Evolutionary conservation across 306 rosid species (phyloP).

Genomic region (Prunus salicina): DNA sequence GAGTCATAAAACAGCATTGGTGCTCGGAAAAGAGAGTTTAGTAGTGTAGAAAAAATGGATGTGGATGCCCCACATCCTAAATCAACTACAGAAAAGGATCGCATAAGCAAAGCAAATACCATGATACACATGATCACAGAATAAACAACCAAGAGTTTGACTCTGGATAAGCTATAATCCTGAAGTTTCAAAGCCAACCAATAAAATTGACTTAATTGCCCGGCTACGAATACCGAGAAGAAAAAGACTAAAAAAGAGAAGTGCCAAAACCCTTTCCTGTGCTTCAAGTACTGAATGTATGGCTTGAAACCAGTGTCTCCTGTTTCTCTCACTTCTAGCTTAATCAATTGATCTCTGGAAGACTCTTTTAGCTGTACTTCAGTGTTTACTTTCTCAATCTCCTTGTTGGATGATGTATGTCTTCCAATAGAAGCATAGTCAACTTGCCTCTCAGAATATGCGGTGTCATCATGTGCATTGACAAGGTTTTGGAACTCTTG

Average conservation of each 20-base stretch:
- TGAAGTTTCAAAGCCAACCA: slow-evolving; percentile 57
- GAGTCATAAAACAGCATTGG: slow-evolving; percentile 63
- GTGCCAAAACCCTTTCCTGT: slow-evolving; percentile 36
- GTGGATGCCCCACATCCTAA: slow-evolving; percentile 45
- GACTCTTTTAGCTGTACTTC: slow-evolving; percentile 16
- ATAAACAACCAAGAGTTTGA: slow-evolving; percentile 34
- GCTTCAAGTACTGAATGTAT: slow-evolving; percentile 48
- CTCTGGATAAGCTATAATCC: slow-evolving; percentile 21
- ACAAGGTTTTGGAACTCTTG: slow-evolving; percentile 55
- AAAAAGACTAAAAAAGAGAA: slow-evolving; percentile 15
- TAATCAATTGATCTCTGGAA: slow-evolving; percentile 42
- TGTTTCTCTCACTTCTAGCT: slow-evolving; percentile 48
- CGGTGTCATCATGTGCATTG: slow-evolving; percentile 45
- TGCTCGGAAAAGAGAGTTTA: slow-evolving; percentile 53
- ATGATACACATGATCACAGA: slow-evolving; percentile 30
- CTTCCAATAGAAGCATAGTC: background rate
- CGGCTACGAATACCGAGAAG: slow-evolving; percentile 10
- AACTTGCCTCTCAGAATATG: slow-evolving; percentile 28
- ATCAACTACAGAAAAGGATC: slow-evolving; percentile 24
- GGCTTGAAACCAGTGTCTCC: slow-evolving; percentile 56
- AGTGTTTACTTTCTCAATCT: slow-evolving; percentile 10
- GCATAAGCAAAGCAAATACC: slow-evolving; percentile 15
- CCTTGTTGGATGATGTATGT: slow-evolving; percentile 7
- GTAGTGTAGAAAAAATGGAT: slow-evolving; percentile 32
- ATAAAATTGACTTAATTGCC: slow-evolving; percentile 41